Evolutionary conservation across 768 basidiomycete genomes (phyloP), one percentile per base, ranked within the genome.

Genomic region (Phaffia australis): DNA sequence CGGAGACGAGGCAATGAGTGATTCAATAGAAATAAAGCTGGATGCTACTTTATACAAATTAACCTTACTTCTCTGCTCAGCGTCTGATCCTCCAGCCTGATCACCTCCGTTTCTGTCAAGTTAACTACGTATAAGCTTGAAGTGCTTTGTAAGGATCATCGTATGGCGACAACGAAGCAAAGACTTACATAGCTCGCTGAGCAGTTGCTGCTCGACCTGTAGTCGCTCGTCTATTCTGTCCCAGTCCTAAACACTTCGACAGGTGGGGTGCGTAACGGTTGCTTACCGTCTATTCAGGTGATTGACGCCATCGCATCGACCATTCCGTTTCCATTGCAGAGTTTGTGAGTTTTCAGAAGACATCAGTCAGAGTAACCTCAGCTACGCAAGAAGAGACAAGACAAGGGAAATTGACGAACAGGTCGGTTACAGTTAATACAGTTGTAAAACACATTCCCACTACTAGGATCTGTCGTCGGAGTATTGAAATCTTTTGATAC

Each of bases 181-280:
- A 5, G n/a, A 61, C 60, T 48, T 51, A 61, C 60, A 50, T 61
- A 16, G 27, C 55, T 25, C 27, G 32, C 60, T 29, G 42, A 16
- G 49, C 52, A 29, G 42, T 46, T 11, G 47, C 27, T 3, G 60
- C 46, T 51, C 60, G 46, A 15, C 46, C 60, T 29, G 60, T 61
- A 25, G 48, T 61, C 60, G 49, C 29, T 61, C 60, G 30, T 32
- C 60, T 30, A 11, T 42, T 42, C 11, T 42, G 35, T 0, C 21
- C 60, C 3, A 50, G 47, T 8, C 60, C 60, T 32, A 51, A 19
- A 51, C 60, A 61, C 60, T 61, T 61, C 7, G 46, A 48, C 42
- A 61, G 60, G 52, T 61, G 60, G 23, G 60, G 60, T 2, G 60
- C 60, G 48, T 61, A 61, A 7, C 60, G 47, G 2, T 16, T 51